Percentiles rank a stretch among this genome's conserved stretches.
phyloP scores from a whole-genome alignment of 108 stramenopile species.

The Chaetoceros muelleri region DNA sequence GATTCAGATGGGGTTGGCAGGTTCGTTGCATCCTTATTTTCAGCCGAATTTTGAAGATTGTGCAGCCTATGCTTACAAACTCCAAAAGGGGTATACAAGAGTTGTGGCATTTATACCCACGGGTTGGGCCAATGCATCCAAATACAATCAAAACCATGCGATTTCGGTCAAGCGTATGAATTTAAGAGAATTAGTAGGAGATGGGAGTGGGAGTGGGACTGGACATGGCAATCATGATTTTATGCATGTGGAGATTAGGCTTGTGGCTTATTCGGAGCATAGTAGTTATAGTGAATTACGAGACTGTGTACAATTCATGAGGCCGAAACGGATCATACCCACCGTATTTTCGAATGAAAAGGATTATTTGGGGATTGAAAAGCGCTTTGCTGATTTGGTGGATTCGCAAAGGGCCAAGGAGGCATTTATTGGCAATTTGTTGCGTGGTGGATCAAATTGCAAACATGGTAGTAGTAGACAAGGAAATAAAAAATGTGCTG shows the following conservation, averaged over 20 bases:
- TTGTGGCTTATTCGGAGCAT: slow-evolving; percentile 78
- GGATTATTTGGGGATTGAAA: slow-evolving; percentile 30
- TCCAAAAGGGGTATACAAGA: slow-evolving; percentile 20
- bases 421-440: slow-evolving; percentile 34
- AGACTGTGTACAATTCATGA: slow-evolving; percentile 62
- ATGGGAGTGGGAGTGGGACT: not conserved
- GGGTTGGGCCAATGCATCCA: slow-evolving; percentile 51
- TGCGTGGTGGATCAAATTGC: slow-evolving; percentile 3
- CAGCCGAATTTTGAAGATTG: slow-evolving; percentile 34
- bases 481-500: not conserved
- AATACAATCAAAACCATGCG: slow-evolving; percentile 50
- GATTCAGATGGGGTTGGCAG: slow-evolving; percentile 42
- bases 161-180: slow-evolving; percentile 12
- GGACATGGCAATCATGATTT: slow-evolving; percentile 3
- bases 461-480: not conserved
- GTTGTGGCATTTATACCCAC: slow-evolving; percentile 62
- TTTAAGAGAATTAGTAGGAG: not conserved
- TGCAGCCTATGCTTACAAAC: slow-evolving; percentile 27
- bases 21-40: slow-evolving; percentile 52
- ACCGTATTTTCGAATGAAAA: slow-evolving; percentile 49
- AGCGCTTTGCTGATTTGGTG: slow-evolving; percentile 26
- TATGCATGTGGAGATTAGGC: slow-evolving; percentile 30
- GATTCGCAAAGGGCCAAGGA: slow-evolving; percentile 39
- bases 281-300: slow-evolving; percentile 78
- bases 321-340: slow-evolving; percentile 61